phyloP scores from a whole-genome alignment of 148 eudicot species.

The Bassia scoparia region DNA sequence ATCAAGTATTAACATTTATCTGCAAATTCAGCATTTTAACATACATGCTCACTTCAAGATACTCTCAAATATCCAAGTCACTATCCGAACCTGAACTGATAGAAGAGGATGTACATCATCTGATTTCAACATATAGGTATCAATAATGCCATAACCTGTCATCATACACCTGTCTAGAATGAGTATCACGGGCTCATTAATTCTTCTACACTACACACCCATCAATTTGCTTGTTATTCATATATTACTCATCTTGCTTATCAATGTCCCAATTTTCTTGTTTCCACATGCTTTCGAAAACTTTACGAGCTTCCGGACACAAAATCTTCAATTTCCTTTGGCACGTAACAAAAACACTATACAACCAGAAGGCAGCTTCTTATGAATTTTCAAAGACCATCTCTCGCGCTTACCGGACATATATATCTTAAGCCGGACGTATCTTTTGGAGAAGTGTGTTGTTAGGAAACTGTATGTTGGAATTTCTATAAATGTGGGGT shows the following conservation, averaged over 20 bases:
- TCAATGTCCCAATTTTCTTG: conserved; percentile 23
- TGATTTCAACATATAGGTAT: too few relatives aligned
- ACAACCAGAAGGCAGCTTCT: conserved; percentile 85
- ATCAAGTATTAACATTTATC: conserved; percentile 39
- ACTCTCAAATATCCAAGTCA: conserved; percentile 49
- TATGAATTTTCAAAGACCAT: conserved; percentile 86
- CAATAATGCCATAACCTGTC: conserved; percentile 48
- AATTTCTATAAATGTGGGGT: conserved; percentile 70
- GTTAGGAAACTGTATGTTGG: conserved; percentile 62
- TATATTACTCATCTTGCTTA: conserved; percentile 27
- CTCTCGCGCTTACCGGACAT: conserved; percentile 81
- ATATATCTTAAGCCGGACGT: conserved; percentile 72
- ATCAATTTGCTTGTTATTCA: conserved; percentile 29
- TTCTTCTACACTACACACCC: conserved; percentile 58
- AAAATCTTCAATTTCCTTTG: conserved; percentile 79
- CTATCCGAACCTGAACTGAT: conserved; percentile 48
- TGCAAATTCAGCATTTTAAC: conserved; percentile 26
- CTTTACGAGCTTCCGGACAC: conserved; percentile 69
- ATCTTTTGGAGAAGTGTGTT: conserved; percentile 63
- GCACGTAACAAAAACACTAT: conserved; percentile 86
- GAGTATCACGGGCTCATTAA: conserved; percentile 71
- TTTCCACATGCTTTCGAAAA: conserved; percentile 51
- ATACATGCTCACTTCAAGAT: conserved; percentile 30
- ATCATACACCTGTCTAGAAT: conserved; percentile 39
- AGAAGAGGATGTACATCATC: conserved; percentile 41